A percentile compares a stretch with the other conserved stretches of the same genome.
Conservation (phyloP, 768 basidiomycete genomes). For the Russula vinacea region DNA sequence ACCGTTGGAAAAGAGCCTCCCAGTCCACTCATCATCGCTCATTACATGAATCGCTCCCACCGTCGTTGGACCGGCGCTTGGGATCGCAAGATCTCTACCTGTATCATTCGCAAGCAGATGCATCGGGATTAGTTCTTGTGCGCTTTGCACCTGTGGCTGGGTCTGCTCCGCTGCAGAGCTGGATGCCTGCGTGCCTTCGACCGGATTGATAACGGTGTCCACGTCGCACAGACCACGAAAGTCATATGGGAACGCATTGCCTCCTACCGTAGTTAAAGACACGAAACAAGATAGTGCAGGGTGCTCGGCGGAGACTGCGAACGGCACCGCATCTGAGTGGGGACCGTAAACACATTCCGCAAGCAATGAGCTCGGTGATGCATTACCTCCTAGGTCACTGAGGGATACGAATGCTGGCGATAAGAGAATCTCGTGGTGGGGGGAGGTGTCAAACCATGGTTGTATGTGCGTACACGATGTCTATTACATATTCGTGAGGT, state of each 20-base stretch:
- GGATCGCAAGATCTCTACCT: too few relatives aligned
- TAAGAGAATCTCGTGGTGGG: background rate
- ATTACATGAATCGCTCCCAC: too few relatives aligned
- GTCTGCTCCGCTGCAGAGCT: too few relatives aligned
- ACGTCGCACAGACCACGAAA: background rate
- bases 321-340: background rate
- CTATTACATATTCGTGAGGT: background rate
- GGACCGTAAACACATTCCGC: background rate
- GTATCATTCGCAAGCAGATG: too few relatives aligned
- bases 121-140: too few relatives aligned
- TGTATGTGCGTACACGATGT: background rate
- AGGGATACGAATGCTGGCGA: background rate
- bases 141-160: too few relatives aligned
- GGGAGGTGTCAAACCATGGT: background rate
- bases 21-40: background rate
- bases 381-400: background rate
- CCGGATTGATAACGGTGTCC: too few relatives aligned
- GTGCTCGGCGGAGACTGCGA: too few relatives aligned
- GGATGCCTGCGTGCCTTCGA: too few relatives aligned
- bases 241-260: background rate
- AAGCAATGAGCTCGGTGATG: background rate
- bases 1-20: background rate
- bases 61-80: background rate
- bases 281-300: background rate
- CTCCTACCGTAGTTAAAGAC: background rate